Conservation (phyloP, 306 rosid species). For the Sicyos edulis region DNA sequence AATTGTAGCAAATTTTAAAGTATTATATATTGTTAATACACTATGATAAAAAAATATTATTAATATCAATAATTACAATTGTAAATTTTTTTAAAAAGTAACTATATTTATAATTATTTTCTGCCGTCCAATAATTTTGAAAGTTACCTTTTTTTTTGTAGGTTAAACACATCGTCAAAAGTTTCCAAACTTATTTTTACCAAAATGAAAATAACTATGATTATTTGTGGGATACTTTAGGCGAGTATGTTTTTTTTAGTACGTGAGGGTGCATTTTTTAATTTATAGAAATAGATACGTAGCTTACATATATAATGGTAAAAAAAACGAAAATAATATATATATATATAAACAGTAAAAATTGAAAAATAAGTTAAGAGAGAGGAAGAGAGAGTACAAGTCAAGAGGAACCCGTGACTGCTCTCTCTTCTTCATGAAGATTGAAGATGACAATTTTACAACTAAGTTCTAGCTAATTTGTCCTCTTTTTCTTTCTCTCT, state of each 20-base stretch:
- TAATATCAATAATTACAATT: too few species aligned
- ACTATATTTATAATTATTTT: too few species aligned
- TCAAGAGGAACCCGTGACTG: constrained; percentile 85
- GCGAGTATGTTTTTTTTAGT: too few species aligned
- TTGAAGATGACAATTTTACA: constrained; percentile 34
- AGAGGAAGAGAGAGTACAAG: constrained; percentile 29
- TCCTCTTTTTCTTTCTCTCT: not conserved
- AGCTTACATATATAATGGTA: constrained; percentile 6
- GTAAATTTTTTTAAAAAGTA: too few species aligned
- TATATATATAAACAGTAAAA: not conserved
- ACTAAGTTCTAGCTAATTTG: constrained; percentile 20
- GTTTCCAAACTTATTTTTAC: too few species aligned
- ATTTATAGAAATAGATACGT: not conserved
- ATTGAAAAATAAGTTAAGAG: not conserved
- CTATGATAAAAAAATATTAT: too few species aligned
- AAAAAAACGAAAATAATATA: not conserved
- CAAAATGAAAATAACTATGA: not conserved
- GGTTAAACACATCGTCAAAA: not conserved
- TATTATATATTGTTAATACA: too few species aligned
- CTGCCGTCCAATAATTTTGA: too few species aligned
- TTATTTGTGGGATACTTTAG: not conserved
- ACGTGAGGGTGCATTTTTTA: not conserved
- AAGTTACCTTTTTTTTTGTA: too few species aligned
- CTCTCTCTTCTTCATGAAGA: constrained; percentile 15
- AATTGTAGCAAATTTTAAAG: too few species aligned